These are phyloP conservation scores for Jatropha curcas DNA, from an alignment of 345 rosid genomes.

Conservation along the genomic window DNA sequence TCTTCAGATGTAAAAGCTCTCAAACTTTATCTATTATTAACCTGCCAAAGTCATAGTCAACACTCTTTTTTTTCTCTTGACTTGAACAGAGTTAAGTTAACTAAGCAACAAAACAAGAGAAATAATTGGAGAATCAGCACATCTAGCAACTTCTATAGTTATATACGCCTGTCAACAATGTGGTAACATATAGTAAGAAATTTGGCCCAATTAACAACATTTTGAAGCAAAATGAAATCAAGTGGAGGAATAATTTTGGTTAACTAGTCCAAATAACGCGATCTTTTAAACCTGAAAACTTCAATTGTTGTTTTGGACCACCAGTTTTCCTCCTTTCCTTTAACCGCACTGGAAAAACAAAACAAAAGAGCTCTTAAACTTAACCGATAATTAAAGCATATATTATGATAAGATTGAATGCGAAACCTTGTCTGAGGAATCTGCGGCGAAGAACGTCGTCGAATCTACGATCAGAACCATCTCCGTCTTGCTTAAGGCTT, in stretches of 20 bases:
- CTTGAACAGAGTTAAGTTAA: conserved; percentile 3
- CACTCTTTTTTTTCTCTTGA: neutral
- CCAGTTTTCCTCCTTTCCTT: conserved; percentile 41
- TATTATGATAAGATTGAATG: neutral
- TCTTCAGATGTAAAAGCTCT: too few species aligned
- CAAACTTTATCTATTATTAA: neutral
- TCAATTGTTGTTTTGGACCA: conserved; percentile 33
- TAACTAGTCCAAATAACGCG: neutral
- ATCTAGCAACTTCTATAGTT: neutral
- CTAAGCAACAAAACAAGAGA: neutral
- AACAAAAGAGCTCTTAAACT: neutral
- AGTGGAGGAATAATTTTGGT: too few species aligned
- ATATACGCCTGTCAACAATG: neutral
- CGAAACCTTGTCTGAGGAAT: conserved; percentile 74
- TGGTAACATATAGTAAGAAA: neutral
- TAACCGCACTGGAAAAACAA: conserved; percentile 53
- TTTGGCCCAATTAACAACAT: neutral
- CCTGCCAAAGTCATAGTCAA: too few species aligned
- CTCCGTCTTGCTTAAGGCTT: conserved; percentile 37
- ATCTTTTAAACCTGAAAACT: conserved; percentile 41
- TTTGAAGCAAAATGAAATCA: neutral
- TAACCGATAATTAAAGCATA: neutral
- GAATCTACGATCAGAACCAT: conserved; percentile 54
- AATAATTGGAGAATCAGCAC: neutral
- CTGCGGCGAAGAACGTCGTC: conserved; percentile 66